Evolutionary conservation across 345 rosid genomes (phyloP).

Genomic region (Melastoma malabathricum): DNA sequence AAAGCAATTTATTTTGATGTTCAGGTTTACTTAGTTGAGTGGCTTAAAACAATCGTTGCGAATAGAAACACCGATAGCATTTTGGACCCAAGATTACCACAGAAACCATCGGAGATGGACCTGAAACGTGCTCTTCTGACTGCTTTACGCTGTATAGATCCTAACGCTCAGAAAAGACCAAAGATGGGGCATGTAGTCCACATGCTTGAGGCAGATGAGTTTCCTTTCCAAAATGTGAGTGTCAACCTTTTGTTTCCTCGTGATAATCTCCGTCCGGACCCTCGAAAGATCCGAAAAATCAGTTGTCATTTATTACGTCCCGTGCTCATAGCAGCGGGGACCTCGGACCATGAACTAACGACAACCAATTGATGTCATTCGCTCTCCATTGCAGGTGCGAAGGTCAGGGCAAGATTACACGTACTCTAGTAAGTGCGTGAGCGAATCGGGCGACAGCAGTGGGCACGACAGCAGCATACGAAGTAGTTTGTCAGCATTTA

Average conservation of each 20-base stretch:
- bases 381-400: constrained; percentile 34
- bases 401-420: constrained; percentile 40
- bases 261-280: no score
- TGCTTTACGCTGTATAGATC: constrained; percentile 87
- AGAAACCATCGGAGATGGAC: constrained; percentile 72
- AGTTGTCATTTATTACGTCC: no score
- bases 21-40: constrained; percentile 87
- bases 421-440: constrained; percentile 20
- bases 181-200: constrained; percentile 94
- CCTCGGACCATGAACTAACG: no score
- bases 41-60: constrained; percentile 89
- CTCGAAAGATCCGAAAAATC: no score
- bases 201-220: constrained; percentile 96
- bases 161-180: constrained; percentile 89
- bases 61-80: constrained; percentile 69
- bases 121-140: constrained; percentile 83
- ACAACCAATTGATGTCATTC: not conserved
- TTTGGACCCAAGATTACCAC: constrained; percentile 64
- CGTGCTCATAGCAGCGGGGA: no score
- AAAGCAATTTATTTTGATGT: constrained; percentile 1
- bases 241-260: not conserved
- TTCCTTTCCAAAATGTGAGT: constrained; percentile 61
- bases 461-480: constrained; percentile 50
- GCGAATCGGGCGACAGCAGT: constrained; percentile 70
- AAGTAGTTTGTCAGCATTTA: constrained; percentile 24